Percentiles rank a stretch among this genome's conserved stretches.
These are phyloP conservation scores for Ophiostoma perfectum DNA, from an alignment of 2,329 filamentous ascomycete genomes.

Conservation along the genomic window DNA sequence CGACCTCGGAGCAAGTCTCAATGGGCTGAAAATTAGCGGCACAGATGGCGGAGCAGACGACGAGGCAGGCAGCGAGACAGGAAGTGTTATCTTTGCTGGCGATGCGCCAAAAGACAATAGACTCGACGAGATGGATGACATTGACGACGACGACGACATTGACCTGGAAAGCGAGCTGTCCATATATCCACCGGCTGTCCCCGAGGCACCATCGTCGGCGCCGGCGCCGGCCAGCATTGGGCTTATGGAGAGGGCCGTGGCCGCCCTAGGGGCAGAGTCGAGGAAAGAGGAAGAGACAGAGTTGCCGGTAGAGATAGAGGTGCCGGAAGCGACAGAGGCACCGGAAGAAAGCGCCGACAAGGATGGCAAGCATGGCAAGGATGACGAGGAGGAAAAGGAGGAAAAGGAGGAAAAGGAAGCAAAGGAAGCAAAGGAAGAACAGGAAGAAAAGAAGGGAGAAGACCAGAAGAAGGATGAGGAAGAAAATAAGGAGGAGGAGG, in stretches of 20 bases:
- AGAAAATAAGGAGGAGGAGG: background rate
- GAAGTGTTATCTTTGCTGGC: background rate
- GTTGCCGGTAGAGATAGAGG: no score
- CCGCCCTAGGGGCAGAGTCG: background rate
- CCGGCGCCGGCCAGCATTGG: background rate
- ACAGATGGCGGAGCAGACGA: background rate
- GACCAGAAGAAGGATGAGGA: background rate
- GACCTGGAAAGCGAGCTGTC: background rate
- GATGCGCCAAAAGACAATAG: no score
- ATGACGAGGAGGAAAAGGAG: background rate
- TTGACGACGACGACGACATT: background rate
- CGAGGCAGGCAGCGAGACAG: background rate
- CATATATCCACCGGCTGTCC: constrained; percentile 5
- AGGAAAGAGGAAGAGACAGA: background rate
- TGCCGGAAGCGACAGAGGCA: no score
- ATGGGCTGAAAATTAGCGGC: background rate
- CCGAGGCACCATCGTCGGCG: background rate
- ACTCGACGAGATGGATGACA: background rate
- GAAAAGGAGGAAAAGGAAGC: background rate
- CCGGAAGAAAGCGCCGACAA: background rate
- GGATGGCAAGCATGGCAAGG: background rate
- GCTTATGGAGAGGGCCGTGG: background rate
- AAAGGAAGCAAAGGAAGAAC: background rate
- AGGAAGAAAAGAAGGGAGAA: background rate
- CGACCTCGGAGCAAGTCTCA: background rate